Base-by-base conservation (phyloP, 441 rosid species). In the Croton laevigatus region DNA sequence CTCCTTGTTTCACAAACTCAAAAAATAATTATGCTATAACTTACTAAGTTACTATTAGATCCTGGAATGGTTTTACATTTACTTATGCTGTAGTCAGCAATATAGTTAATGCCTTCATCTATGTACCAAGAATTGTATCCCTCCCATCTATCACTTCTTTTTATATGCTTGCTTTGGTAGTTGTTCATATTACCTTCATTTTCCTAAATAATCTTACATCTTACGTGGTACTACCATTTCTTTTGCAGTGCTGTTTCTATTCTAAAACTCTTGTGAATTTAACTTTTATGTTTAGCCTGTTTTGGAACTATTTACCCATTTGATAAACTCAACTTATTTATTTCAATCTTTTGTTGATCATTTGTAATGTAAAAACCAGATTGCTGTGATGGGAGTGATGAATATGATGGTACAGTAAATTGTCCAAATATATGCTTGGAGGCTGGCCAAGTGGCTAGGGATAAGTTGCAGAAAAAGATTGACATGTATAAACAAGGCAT, bases 371-470 rank as follows among this genome's bases (percentile, higher is more conserved):
- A 13, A 59, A 59, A 46, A 27, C 36, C 84, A 94, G 97, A 94
- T 86, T 94, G 97, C 76, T 94, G 98, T 76, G 98, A 94, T 68
- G 98, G 98, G 72, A 94, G 93, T 75, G 98, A 94, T 52, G 98
- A 94, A 79, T 91, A 94, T 77, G 97, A 87, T 74, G 94, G 93
- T 63, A 71, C 73, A 76, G 81, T 86, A 49, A 78, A 86, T 63
- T 94, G 98, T 77, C 71, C 80, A 62, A 89, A 91, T 77, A 84
- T 90, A 40, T 94, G 98, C 78, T 94, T 97, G 97, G 93, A 94
- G 75, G 96, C 93, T 71, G 98, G 98, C 13, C 90, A 89, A 86
- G 90, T 82, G 46, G 94, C 98, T 70, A 75, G 93, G 66, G 86
- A 87, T 60, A 94, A 83, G 75, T 80, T 94, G 77, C 82, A 80